phyloP scores from a whole-genome alignment of 768 basidiomycete species.

The Hericium coralloides region DNA sequence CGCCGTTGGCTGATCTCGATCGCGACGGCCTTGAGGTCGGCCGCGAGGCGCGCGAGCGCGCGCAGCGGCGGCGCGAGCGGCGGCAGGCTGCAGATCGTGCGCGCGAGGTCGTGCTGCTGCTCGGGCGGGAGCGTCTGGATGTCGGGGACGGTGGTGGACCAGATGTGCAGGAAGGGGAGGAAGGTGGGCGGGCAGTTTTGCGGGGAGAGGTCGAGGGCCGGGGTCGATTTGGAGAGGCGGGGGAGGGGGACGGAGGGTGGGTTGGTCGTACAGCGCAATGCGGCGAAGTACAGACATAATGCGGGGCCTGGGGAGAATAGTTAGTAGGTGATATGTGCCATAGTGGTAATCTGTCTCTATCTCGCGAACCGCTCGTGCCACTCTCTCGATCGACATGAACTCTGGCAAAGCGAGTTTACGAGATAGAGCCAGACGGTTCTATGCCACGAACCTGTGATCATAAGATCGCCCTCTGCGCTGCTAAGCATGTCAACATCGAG shows the following conservation, averaged over 20 bases:
- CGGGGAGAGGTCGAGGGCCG: conserved; percentile 51
- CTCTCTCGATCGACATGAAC: background rate
- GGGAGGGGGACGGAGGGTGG: conserved; percentile 82
- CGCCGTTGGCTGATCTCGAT: conserved; percentile 82
- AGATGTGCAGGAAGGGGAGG: conserved; percentile 59
- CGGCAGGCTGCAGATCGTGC: conserved; percentile 60
- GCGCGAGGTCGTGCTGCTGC: conserved; percentile 74
- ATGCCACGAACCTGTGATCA: conserved; percentile 61
- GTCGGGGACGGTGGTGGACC: conserved; percentile 54
- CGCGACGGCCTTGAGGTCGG: conserved; percentile 75
- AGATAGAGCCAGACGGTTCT: background rate
- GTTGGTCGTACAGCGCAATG: conserved; percentile 61
- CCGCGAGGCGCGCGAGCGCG: conserved; percentile 52
- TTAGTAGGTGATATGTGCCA: too few relatives aligned
- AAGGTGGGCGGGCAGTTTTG: conserved; percentile 67
- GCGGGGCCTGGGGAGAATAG: conserved; percentile 49
- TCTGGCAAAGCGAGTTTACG: background rate
- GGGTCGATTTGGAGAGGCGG: conserved; percentile 33
- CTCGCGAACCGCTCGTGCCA: background rate
- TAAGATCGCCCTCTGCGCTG: conserved; percentile 74
- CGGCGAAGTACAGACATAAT: conserved; percentile 78
- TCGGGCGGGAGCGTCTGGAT: conserved; percentile 59
- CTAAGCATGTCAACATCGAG: conserved; percentile 66
- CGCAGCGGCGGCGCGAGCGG: conserved; percentile 12
- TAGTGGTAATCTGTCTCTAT: too few relatives aligned